Conservation (phyloP, 1,139 yeast species). For the Lodderomyces orthopsilosis region DNA sequence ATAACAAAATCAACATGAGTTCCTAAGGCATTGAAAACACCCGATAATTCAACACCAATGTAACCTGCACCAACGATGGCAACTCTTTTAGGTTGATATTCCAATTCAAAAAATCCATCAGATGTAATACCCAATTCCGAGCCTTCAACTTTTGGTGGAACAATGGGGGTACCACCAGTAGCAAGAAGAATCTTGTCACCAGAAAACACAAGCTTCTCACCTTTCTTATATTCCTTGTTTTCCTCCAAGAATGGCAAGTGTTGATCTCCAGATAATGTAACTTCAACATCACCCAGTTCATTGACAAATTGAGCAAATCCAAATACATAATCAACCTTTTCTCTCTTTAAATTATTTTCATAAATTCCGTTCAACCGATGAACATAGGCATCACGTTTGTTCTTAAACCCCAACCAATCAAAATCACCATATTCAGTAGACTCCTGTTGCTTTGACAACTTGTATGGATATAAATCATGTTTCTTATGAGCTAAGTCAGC, state of each 20-base stretch:
- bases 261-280: slow-evolving; percentile 48
- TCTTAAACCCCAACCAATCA: slow-evolving; percentile 78
- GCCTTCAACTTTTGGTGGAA: slow-evolving; percentile 73
- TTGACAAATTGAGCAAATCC: slow-evolving; percentile 84
- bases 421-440: slow-evolving; percentile 53
- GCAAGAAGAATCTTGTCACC: slow-evolving; percentile 87
- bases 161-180: slow-evolving; percentile 84
- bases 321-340: slow-evolving; percentile 80
- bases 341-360: slow-evolving; percentile 79
- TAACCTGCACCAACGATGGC: slow-evolving; percentile 98
- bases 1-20: slow-evolving; percentile 84
- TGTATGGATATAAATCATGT: slow-evolving; percentile 76
- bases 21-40: slow-evolving; percentile 86
- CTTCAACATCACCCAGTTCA: slow-evolving; percentile 72
- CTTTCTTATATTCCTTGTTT: slow-evolving; percentile 31
- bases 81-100: slow-evolving; percentile 81
- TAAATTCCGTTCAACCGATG: slow-evolving; percentile 87
- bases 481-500: slow-evolving; percentile 79
- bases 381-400: slow-evolving; percentile 88
- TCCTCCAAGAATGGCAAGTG: slow-evolving; percentile 32
- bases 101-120: slow-evolving; percentile 85
- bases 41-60: slow-evolving; percentile 93
- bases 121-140: slow-evolving; percentile 82
- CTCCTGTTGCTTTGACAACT: slow-evolving; percentile 53
- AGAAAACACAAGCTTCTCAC: slow-evolving; percentile 59